Percentiles rank a stretch among this genome's conserved stretches.
These are phyloP conservation scores for Glomus cerebriforme DNA, from an alignment of 192 early-diverging fungal genomes.

Conservation along the genomic window DNA sequence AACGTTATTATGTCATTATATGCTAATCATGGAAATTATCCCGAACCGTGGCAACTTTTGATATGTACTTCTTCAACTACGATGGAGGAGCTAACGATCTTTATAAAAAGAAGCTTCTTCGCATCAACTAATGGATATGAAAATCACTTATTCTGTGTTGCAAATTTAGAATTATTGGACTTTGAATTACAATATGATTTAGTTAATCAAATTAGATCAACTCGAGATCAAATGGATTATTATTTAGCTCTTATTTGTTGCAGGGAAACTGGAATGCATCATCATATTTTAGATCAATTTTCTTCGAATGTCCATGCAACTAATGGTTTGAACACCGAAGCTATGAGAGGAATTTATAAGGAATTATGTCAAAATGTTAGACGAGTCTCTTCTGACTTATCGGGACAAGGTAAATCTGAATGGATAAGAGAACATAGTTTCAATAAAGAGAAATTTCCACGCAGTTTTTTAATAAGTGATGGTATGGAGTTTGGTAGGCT, in stretches of 20 bases:
- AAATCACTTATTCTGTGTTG: constrained; percentile 30
- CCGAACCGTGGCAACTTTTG: constrained; percentile 29
- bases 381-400: constrained; percentile 22
- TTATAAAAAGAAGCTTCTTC: constrained; percentile 31
- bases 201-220: constrained; percentile 17
- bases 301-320: constrained; percentile 15
- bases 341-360: constrained; percentile 20
- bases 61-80: constrained; percentile 31
- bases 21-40: constrained; percentile 25
- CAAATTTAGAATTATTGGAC: constrained; percentile 22
- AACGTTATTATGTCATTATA: constrained; percentile 32
- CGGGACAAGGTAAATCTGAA: constrained; percentile 31
- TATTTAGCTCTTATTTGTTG: constrained; percentile 27
- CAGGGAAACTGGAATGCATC: constrained; percentile 24
- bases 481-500: constrained; percentile 2
- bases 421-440: constrained; percentile 14
- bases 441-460: background rate
- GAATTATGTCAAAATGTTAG: constrained; percentile 23
- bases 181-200: constrained; percentile 29
- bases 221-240: background rate
- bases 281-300: constrained; percentile 34
- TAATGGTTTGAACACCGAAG: background rate
- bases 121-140: constrained; percentile 26
- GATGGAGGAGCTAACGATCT: constrained; percentile 21
- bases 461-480: constrained; percentile 29